Base-by-base conservation (phyloP, 495 filamentous ascomycete genomes). In the Aspergillus leporis region DNA sequence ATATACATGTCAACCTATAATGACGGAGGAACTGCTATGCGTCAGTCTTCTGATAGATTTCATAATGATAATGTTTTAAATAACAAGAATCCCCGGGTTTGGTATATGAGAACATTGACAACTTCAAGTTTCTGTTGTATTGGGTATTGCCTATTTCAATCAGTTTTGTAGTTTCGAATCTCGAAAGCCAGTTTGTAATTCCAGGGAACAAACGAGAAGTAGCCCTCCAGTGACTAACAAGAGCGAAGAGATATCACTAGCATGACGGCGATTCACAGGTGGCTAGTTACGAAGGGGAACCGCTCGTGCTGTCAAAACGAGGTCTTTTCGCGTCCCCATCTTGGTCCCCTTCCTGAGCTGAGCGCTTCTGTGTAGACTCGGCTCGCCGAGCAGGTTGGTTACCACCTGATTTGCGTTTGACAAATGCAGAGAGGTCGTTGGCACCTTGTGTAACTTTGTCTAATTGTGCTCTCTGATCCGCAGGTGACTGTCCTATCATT, bases 391-490 rank as follows among this genome's bases (percentile, higher is more conserved):
- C 45, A 23, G 63, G 22, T 19, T 70, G 63, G 22, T 45, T 59
- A 22, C 32, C 31, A 9, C 63, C 64, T 56, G 83, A 76, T 80
- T 96, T 95, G 55, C 90, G 73, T 59, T 81, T 83, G 3, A 97
- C 88, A n/a, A 98, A 72, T 13, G 88, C 84, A 1, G 87, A 88
- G n/a, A 98, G 72, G 66, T 98, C 95, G 49, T 83, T 96, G 16
- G 94, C 94, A 21, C 75, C 80, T 71, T 88, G 89, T 61, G 87
- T 88, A 38, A 86, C 92, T 63, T 92, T 89, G 57, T 91, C 87
- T 28, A 95, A 76, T 46, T 84, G 75, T 14, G 86, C 86, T 61
- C 84, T 81, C 59, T 88, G 82, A 55, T 86, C 79, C 8, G 74
- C 74, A 13, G 81, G 72, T 4, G 86, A 81, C 60, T 90, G 85